Base-by-base conservation (phyloP, 306 rosid species). In the Vicia faba region DNA sequence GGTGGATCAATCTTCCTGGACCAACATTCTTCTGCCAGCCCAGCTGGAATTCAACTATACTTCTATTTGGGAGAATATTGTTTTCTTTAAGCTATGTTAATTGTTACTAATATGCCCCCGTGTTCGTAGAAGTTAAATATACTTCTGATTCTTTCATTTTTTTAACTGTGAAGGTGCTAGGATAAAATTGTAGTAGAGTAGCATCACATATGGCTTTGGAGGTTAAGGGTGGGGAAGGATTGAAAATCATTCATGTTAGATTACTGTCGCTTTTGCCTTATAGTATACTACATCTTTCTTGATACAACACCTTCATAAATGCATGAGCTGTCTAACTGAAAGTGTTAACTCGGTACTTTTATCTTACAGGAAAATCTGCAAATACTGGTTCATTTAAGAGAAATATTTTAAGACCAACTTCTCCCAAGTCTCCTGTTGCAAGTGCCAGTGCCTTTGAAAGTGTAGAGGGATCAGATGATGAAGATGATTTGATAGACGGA, bases 361-460 rank as follows among this genome's bases (percentile, higher is more conserved):
- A 57, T 61, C 53, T 82, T 69, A 63, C 89, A 91, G 97, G 89
- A 61, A 95, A 91, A 78, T 65, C 85, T 31, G 70, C 85, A 13
- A 83, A 53, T 46, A 43, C 69, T 54, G 81, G 72, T 71, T 65
- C 88, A 57, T 62, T 79, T 29, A 85, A 85, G 89, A 88, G 85
- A 75, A 82, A 40, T 68, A 55, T 84, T 74, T 63, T 88, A 58
- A 75, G 91, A 78, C 75, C 88, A 64, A 81, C 79, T 58, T 86
- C 97, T 71, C 96, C 97, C 16, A 95, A 85, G 78, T 90, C 99
- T 38, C 99, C 99, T 18, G 96, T 81, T 86, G 92, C 87, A 82
- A 95, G 99, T 83, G 92, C 80, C 28, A 86, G 91, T 71, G 97
- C 92, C 64, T 91, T 91, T 46, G 99, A 88, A 75, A 95, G 99